These are phyloP conservation scores for Cyberlindnera xylosilytica DNA, from an alignment of 805 yeast species.

Conservation along the genomic window DNA sequence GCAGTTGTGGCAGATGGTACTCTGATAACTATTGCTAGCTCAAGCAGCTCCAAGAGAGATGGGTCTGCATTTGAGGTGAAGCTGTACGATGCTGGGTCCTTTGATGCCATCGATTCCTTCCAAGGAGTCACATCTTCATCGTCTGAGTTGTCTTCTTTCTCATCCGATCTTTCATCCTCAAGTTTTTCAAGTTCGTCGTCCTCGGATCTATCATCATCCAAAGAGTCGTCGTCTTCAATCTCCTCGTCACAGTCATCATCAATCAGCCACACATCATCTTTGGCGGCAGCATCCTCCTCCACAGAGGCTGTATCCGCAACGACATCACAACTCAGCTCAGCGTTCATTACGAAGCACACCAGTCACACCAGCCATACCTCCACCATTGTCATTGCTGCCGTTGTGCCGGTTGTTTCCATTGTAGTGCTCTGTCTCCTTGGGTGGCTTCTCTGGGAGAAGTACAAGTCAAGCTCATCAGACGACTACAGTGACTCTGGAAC, in stretches of 20 bases:
- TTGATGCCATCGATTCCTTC: no score
- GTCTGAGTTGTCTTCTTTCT: not conserved
- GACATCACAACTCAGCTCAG: not conserved
- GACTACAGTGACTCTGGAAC: conserved; percentile 7
- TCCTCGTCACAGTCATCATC: not conserved
- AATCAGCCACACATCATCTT: not conserved
- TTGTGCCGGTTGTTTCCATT: conserved; percentile 20
- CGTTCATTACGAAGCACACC: not conserved
- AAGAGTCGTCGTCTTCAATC: not conserved
- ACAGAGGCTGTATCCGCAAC: not conserved
- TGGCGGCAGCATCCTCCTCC: not conserved
- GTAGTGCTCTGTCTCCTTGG: conserved; percentile 13
- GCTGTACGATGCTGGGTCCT: conserved; percentile 39
- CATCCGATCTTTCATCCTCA: no score
- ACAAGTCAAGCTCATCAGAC: not conserved
- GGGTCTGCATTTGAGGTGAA: conserved; percentile 31
- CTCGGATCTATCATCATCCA: not conserved
- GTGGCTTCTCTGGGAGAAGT: conserved; percentile 17
- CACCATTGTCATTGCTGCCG: conserved; percentile 23
- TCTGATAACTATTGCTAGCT: conserved; percentile 38
- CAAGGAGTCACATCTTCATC: no score
- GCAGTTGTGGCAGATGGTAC: conserved; percentile 53
- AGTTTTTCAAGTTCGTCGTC: not conserved
- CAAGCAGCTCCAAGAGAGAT: conserved; percentile 24
- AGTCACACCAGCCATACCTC: not conserved